phyloP scores from a whole-genome alignment of 495 filamentous ascomycete species.

The Penicillium egyptiacum region DNA sequence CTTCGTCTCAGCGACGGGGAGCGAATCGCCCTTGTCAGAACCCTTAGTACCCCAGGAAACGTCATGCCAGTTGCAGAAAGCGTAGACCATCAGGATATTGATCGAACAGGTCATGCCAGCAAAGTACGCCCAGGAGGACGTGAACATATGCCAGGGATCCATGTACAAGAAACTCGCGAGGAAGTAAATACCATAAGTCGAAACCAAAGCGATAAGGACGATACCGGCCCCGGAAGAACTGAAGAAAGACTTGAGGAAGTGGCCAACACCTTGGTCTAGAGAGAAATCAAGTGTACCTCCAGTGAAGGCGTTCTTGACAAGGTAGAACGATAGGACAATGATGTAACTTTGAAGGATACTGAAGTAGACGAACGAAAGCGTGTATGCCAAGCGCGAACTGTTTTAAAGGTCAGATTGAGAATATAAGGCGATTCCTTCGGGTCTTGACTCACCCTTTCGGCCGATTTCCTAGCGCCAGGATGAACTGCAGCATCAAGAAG shows the following conservation, averaged over 20 bases:
- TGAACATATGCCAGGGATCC: slow-evolving; percentile 99
- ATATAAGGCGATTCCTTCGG: not conserved
- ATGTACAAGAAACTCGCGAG: slow-evolving; percentile 93
- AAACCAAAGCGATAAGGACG: slow-evolving; percentile 86
- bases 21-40: slow-evolving; percentile 89
- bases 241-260: slow-evolving; percentile 74
- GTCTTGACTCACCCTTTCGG: slow-evolving; percentile 69
- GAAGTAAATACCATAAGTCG: slow-evolving; percentile 95
- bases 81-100: slow-evolving; percentile 98
- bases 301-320: slow-evolving; percentile 79
- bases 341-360: slow-evolving; percentile 84
- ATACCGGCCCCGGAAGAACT: slow-evolving; percentile 68
- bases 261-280: slow-evolving; percentile 46
- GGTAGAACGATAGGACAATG: slow-evolving; percentile 80
- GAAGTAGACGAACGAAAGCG: slow-evolving; percentile 86
- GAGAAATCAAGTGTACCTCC: slow-evolving; percentile 54
- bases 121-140: slow-evolving; percentile 90
- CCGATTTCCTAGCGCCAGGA: slow-evolving; percentile 90
- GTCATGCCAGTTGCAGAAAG: slow-evolving; percentile 99
- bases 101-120: slow-evolving; percentile 92
- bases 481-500: slow-evolving; percentile 89
- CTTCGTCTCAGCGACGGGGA: slow-evolving; percentile 81
- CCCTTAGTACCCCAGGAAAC: slow-evolving; percentile 99
- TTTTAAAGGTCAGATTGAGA: slow-evolving; percentile 20
- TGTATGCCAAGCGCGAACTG: slow-evolving; percentile 68